phyloP scores from a whole-genome alignment of 2,329 filamentous ascomycete species.

The Claviceps cyperi region DNA sequence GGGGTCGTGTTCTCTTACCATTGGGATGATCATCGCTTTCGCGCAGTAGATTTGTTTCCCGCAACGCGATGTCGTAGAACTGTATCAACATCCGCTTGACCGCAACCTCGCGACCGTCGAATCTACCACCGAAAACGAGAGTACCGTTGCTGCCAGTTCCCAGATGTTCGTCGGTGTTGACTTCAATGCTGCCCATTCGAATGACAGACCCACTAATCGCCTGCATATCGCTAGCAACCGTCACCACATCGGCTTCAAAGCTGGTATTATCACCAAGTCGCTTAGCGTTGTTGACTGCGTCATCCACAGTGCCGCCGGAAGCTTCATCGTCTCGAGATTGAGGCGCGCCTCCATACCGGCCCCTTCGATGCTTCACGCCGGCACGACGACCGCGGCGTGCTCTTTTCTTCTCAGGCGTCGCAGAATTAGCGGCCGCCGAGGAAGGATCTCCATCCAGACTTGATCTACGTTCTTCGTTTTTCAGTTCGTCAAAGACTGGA shows the following conservation, averaged over 20 bases:
- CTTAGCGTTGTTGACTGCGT: constrained; percentile 44
- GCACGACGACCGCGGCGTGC: constrained; percentile 57
- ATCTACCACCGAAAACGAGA: constrained; percentile 85
- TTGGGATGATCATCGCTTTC: constrained; percentile 95
- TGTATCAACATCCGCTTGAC: constrained; percentile 95
- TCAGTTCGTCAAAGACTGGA: neutral
- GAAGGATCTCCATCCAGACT: neutral
- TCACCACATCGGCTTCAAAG: constrained; percentile 48
- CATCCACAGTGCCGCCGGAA: constrained; percentile 38
- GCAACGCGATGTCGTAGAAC: constrained; percentile 88
- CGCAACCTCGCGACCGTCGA: constrained; percentile 83
- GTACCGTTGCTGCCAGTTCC: constrained; percentile 92
- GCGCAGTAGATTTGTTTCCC: constrained; percentile 78
- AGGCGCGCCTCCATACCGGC: constrained; percentile 37
- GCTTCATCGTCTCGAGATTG: constrained; percentile 34
- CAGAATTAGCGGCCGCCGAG: neutral
- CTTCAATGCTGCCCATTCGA: constrained; percentile 48
- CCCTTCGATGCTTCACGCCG: constrained; percentile 52
- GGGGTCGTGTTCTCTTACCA: constrained; percentile 28
- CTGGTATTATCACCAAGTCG: constrained; percentile 38
- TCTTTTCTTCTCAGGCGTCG: constrained; percentile 42
- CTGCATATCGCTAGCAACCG: constrained; percentile 40
- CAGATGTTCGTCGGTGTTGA: constrained; percentile 47
- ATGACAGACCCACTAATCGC: constrained; percentile 45
- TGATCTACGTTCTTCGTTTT: neutral